These are phyloP conservation scores for Glebionis coronaria DNA, from an alignment of 129 eudicot genomes.

Conservation along the genomic window DNA sequence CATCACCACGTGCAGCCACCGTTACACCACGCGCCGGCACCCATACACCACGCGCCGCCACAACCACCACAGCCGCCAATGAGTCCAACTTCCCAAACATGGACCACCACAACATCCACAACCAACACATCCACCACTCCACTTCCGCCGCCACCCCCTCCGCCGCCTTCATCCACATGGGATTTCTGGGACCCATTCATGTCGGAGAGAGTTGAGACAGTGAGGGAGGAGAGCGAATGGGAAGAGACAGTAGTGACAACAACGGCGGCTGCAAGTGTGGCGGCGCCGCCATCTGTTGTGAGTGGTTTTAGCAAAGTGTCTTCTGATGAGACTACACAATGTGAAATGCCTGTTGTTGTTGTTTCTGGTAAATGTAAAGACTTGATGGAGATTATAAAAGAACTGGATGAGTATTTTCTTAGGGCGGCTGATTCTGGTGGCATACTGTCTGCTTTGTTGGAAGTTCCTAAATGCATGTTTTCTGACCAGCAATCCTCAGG, in stretches of 20 bases:
- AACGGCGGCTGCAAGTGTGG: slow-evolving; percentile 50
- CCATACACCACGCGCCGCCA: slow-evolving; percentile 36
- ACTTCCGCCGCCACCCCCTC: slow-evolving; percentile 70
- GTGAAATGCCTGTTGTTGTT: slow-evolving; percentile 68
- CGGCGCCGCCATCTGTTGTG: slow-evolving; percentile 55
- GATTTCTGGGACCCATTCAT: slow-evolving; percentile 98
- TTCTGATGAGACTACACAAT: slow-evolving; percentile 25
- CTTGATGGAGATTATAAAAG: slow-evolving; percentile 70
- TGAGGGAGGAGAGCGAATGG: slow-evolving; percentile 65
- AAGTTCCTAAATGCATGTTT: slow-evolving; percentile 54
- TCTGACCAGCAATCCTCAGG: slow-evolving; percentile 54
- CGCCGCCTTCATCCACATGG: slow-evolving; percentile 72
- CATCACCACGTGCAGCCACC: slow-evolving; percentile 25
- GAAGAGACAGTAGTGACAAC: slow-evolving; percentile 52
- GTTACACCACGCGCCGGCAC: not conserved
- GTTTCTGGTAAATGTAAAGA: slow-evolving; percentile 69
- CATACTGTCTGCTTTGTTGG: slow-evolving; percentile 59
- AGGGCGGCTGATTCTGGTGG: slow-evolving; percentile 83
- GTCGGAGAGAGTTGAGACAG: slow-evolving; percentile 43
- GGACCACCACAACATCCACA: slow-evolving; percentile 67
- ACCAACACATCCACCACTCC: slow-evolving; percentile 53
- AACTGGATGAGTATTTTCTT: slow-evolving; percentile 78
- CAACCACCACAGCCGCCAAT: slow-evolving; percentile 63
- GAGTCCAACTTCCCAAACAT: slow-evolving; percentile 57
- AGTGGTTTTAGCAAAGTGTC: slow-evolving; percentile 47